Percentiles rank a stretch among this genome's conserved stretches.
These are phyloP conservation scores for Tympanopsis confertula DNA, from an alignment of 2,329 filamentous ascomycete genomes.

Conservation along the genomic window DNA sequence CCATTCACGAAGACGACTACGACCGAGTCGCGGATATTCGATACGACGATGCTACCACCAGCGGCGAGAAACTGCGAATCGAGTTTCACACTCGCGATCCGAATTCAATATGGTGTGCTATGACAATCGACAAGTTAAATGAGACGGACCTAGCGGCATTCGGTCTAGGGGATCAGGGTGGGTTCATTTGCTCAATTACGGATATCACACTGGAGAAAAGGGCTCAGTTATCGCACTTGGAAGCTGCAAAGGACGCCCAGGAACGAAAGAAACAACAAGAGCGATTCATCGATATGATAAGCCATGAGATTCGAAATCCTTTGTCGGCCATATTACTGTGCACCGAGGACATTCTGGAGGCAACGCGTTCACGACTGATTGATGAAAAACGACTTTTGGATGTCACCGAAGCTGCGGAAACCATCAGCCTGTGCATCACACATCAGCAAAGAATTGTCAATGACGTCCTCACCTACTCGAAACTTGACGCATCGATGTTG, in stretches of 20 bases:
- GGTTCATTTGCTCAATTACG: background rate
- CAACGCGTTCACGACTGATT: too few relatives aligned
- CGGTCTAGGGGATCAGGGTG: background rate
- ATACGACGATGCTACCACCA: background rate
- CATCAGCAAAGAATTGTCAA: background rate
- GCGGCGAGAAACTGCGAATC: background rate
- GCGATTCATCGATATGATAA: slow-evolving; percentile 16
- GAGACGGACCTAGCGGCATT: background rate
- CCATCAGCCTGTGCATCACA: background rate
- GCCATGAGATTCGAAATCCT: slow-evolving; percentile 15
- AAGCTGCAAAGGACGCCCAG: slow-evolving; percentile 10
- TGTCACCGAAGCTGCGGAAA: background rate
- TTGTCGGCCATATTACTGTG: slow-evolving; percentile 14
- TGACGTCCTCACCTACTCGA: background rate
- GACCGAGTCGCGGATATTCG: background rate
- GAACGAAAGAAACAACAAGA: slow-evolving; percentile 13
- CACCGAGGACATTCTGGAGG: slow-evolving; percentile 13
- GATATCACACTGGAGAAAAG: background rate
- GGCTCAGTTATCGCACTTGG: background rate
- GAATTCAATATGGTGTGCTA: background rate
- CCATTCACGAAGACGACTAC: background rate
- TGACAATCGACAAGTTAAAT: background rate
- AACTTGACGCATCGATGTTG: background rate
- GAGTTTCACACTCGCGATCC: background rate
- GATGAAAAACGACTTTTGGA: background rate